Evolutionary conservation across 768 basidiomycete genomes (phyloP), one percentile per base, ranked within the genome.

Genomic region (Collybia sordida): DNA sequence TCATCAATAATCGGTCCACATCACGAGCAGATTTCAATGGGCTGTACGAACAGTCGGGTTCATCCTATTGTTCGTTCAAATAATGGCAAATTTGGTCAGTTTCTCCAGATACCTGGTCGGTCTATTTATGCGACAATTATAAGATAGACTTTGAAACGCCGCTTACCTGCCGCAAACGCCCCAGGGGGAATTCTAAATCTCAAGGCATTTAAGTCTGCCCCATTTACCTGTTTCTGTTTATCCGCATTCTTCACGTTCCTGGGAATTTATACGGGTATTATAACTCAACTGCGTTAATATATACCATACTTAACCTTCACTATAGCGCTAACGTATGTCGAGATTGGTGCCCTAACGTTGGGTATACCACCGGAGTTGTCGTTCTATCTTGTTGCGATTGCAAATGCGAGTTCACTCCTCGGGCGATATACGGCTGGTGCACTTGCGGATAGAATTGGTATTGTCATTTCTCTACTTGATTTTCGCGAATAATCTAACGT

Each of bases 31-130:
- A 18, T 90, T 90, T 63, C 70, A 72, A 53, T 90, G 88, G 89
- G 86, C 88, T 0, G 80, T 87, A 74, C 75, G 89, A 11, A 78
- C 85, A 24, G 64, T 89, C 36, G 88, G 81, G 2, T 82, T 89
- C 53, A 78, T 88, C 6, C 61, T 88, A 0, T 53, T 86, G 1
- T 52, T 73, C 11, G 60, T 75, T 2, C 70, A 89, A 4, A 76
- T 75, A 1, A 60, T 78, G 12, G 74, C 79, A 12, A 88, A 85
- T 62, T 49, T 88, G 42, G 75, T 78, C 34, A 36, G 17, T 35
- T 35, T 3, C n/a, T 4, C 31, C 9, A n/a, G 4, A 23, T 17
- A 34, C 43, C 25, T 38, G 11, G 9, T 31, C 31, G 11, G 37
- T 25, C 41, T 47, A 4, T 36, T 36, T 11, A 6, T 5, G 27